These are phyloP conservation scores for Gremmenia infestans DNA, from an alignment of 2,329 filamentous ascomycete species.

Conservation along the genomic window DNA sequence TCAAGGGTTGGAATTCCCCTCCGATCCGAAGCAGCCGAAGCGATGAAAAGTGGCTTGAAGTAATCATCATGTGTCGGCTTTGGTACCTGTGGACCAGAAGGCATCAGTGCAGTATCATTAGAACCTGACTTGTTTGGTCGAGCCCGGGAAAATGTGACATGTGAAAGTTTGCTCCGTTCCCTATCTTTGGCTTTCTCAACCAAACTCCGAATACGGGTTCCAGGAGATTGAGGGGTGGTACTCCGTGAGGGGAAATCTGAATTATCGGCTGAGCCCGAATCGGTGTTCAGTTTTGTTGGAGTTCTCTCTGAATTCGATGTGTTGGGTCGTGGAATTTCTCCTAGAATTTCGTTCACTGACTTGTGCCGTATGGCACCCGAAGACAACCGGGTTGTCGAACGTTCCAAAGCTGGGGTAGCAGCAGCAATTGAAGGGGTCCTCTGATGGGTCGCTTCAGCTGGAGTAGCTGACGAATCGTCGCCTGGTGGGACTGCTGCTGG, in stretches of 20 bases:
- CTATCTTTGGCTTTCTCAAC: slow-evolving; percentile 42
- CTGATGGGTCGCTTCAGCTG: slow-evolving; percentile 18
- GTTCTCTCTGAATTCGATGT: slow-evolving; percentile 17
- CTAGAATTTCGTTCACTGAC: slow-evolving; percentile 68
- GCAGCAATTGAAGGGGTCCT: slow-evolving; percentile 27
- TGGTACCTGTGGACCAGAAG: slow-evolving; percentile 6
- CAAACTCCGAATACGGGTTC: slow-evolving; percentile 26
- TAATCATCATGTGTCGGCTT: slow-evolving; percentile 48
- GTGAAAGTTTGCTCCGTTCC: slow-evolving; percentile 63
- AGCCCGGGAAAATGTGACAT: slow-evolving; percentile 69
- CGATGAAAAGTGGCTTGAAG: slow-evolving; percentile 57
- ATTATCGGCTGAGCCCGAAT: slow-evolving; percentile 19
- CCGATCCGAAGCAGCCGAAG: slow-evolving; percentile 51
- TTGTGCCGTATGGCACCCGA: slow-evolving; percentile 68
- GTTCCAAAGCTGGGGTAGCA: slow-evolving; percentile 38
- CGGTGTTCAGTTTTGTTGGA: slow-evolving; percentile 9
- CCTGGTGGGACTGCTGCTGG: slow-evolving; percentile 3
- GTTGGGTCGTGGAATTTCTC: slow-evolving; percentile 46
- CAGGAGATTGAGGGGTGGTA: slow-evolving; percentile 41
- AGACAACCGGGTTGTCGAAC: slow-evolving; percentile 64
- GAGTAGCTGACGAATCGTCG: slow-evolving; percentile 10
- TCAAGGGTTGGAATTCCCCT: slow-evolving; percentile 60
- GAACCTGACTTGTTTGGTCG: slow-evolving; percentile 44
- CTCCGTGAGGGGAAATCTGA: slow-evolving; percentile 30
- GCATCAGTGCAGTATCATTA: slow-evolving; percentile 18